Base-by-base conservation (phyloP, 2,329 filamentous ascomycete species). In the Trichoderma asperellum region DNA sequence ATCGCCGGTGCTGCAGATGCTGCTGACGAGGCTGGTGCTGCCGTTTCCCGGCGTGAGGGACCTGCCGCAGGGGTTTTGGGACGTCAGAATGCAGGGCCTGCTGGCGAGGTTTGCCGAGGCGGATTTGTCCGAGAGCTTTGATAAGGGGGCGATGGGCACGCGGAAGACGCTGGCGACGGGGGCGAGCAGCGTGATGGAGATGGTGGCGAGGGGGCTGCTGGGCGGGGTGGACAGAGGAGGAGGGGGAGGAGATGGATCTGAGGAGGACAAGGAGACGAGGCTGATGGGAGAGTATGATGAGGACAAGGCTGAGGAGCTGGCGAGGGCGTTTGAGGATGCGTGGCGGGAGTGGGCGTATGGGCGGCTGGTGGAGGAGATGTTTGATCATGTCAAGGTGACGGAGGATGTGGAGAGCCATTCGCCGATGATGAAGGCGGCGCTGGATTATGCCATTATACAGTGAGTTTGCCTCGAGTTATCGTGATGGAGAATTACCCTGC, bases 81-180 rank as follows among this genome's bases (percentile, higher is more conserved):
- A 83, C 40, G 81, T 84, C n/a, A 84, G 87, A 56, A 82, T 91
- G 29, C 85, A 88, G 72, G 84, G 84, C 1, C 78, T 93, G 18
- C 81, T 92, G 73, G 80, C 82, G 73, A 84, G 88, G 74, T 81
- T 95, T 66, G 89, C 85, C 10, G 85, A 89, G 37, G 91, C 88
- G 2, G 88, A 92, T 62, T 81, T 95, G 37, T 93, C 91, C 1
- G 92, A 95, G 78, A 93, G 91, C 76, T 95, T 94, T 75, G 92
- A 95, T 77, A 93, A 93, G 78, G 92, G 91, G 16, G 84, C 88
- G 0, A 80, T 95, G 73, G 92, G 92, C 0, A 89, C 89, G 70
- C 84, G 92, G 63, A 94, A 93, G 80, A 92, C 90, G 24, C 80
- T 95, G 60, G 88, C 92, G 0, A 93, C 92, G 7, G 91, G 90